Percentiles rank a stretch among this genome's conserved stretches.
Conservation (phyloP, 176 grass and related monocot genomes). For the Areca catechu region DNA sequence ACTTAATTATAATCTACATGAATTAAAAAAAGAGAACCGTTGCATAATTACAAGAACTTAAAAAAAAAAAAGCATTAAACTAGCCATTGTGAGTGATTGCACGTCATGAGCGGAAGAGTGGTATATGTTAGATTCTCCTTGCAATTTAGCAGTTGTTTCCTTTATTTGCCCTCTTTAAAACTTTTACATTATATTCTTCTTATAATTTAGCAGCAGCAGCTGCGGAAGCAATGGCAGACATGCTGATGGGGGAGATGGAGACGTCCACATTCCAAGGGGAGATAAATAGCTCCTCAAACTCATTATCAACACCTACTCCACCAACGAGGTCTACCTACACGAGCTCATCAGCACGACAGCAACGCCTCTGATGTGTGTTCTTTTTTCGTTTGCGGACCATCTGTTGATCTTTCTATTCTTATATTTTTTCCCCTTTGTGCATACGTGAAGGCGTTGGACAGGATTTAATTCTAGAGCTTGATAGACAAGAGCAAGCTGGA, state of each 20-base stretch:
- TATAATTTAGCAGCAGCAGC: too few relatives aligned
- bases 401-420: neutral
- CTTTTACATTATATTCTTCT: too few relatives aligned
- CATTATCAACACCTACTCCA: slow-evolving; percentile 69
- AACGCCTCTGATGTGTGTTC: slow-evolving; percentile 28
- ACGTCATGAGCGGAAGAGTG: too few relatives aligned
- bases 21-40: too few relatives aligned
- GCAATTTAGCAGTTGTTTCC: too few relatives aligned
- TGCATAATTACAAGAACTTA: too few relatives aligned
- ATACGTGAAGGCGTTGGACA: slow-evolving; percentile 31
- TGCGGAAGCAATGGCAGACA: slow-evolving; percentile 15
- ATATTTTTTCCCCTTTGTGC: neutral
- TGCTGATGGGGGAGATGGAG: slow-evolving; percentile 44
- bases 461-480: slow-evolving; percentile 48
- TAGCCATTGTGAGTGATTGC: too few relatives aligned
- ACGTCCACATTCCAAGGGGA: slow-evolving; percentile 58
- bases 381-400: neutral
- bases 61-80: too few relatives aligned
- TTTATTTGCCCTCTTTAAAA: too few relatives aligned
- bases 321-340: slow-evolving; percentile 63
- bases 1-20: too few relatives aligned
- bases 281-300: slow-evolving; percentile 55
- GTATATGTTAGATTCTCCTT: too few relatives aligned
- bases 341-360: slow-evolving; percentile 62
- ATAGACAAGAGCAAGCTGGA: slow-evolving; percentile 58